phyloP scores from a whole-genome alignment of 768 basidiomycete genomes.

The Dioszegia aurantiaca region DNA sequence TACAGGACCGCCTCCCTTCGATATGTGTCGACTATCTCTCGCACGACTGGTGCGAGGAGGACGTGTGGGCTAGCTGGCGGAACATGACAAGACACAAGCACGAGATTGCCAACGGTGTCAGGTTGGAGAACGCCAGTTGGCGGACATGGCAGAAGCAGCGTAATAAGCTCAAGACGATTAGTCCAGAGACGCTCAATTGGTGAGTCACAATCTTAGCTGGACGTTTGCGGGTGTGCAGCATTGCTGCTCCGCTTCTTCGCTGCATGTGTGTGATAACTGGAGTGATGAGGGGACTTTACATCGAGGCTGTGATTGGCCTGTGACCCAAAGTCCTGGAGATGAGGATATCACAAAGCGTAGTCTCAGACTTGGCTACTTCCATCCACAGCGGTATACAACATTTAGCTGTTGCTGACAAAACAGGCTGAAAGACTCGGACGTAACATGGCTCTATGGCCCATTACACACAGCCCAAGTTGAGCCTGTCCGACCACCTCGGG shows the following conservation, averaged over 20 bases:
- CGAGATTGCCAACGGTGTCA: slow-evolving; percentile 89
- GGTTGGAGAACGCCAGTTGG: slow-evolving; percentile 98
- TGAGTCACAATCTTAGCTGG: slow-evolving; percentile 56
- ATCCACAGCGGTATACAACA: too few species aligned
- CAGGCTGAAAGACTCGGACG: slow-evolving; percentile 99
- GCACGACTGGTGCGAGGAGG: slow-evolving; percentile 95
- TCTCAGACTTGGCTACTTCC: too few species aligned
- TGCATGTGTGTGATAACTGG: too few species aligned
- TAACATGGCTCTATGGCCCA: slow-evolving; percentile 98
- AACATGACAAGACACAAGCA: slow-evolving; percentile 98
- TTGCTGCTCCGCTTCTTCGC: too few species aligned
- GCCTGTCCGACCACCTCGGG: slow-evolving; percentile 68
- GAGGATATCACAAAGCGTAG: too few species aligned
- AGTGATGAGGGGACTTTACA: too few species aligned
- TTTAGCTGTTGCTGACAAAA: not conserved
- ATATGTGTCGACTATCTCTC: slow-evolving; percentile 98
- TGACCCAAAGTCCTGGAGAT: too few species aligned
- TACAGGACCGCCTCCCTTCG: slow-evolving; percentile 71
- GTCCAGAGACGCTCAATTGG: slow-evolving; percentile 98
- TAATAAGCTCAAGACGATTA: slow-evolving; percentile 89
- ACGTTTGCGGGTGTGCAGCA: too few species aligned
- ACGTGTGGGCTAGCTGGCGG: slow-evolving; percentile 97
- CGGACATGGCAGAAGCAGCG: slow-evolving; percentile 99
- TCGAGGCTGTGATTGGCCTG: too few species aligned
- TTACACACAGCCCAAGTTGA: slow-evolving; percentile 83